These are phyloP conservation scores for Erysiphe neolycopersici DNA, from an alignment of 2,329 filamentous ascomycete genomes.

Conservation along the genomic window DNA sequence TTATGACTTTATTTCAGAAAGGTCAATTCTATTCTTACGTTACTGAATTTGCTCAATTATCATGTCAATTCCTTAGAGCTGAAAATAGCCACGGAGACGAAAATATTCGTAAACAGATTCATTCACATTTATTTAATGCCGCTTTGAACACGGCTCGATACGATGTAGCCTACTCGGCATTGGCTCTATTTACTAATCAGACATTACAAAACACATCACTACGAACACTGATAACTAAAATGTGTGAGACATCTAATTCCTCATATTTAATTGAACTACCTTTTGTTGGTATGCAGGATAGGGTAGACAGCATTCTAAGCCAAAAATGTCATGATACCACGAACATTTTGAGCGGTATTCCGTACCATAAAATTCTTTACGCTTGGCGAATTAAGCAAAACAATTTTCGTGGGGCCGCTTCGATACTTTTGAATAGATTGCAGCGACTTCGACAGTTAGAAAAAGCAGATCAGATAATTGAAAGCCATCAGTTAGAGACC, in stretches of 20 bases:
- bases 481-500: constrained; percentile 24
- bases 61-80: constrained; percentile 30
- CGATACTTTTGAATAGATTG: constrained; percentile 33
- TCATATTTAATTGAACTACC: constrained; percentile 48
- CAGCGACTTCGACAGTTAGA: constrained; percentile 32
- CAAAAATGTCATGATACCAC: constrained; percentile 42
- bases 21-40: constrained; percentile 54
- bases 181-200: constrained; percentile 44
- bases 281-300: constrained; percentile 48
- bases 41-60: constrained; percentile 54
- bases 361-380: constrained; percentile 75
- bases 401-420: constrained; percentile 60
- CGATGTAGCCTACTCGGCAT: constrained; percentile 53
- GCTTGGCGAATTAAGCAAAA: constrained; percentile 67
- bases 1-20: constrained; percentile 58
- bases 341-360: constrained; percentile 35
- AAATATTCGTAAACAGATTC: constrained; percentile 36
- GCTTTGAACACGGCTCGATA: constrained; percentile 57
- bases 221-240: constrained; percentile 38
- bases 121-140: constrained; percentile 62
- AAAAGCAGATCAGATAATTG: constrained; percentile 27
- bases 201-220: constrained; percentile 48
- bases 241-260: constrained; percentile 40
- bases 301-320: constrained; percentile 54
- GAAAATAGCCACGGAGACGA: constrained; percentile 2